These are phyloP conservation scores for Penicillium manginii DNA, from an alignment of 495 filamentous ascomycete genomes.

Conservation along the genomic window DNA sequence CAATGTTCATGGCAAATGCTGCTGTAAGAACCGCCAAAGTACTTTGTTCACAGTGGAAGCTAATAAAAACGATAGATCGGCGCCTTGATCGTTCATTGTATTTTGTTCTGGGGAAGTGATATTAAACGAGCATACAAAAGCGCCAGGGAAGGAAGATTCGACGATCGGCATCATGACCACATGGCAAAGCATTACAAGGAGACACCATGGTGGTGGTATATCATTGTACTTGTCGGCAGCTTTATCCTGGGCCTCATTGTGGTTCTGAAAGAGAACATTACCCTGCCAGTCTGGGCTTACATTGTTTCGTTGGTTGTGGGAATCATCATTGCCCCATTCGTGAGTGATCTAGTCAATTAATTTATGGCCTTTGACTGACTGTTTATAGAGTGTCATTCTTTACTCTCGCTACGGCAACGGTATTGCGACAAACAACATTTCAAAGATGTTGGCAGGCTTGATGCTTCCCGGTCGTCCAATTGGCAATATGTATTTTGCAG, in stretches of 20 bases:
- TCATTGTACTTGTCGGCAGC: constrained; percentile 43
- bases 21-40: constrained; percentile 23
- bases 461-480: constrained; percentile 49
- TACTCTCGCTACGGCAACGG: constrained; percentile 41
- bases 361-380: neutral
- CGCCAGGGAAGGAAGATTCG: constrained; percentile 27
- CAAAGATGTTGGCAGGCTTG: constrained; percentile 42
- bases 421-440: constrained; percentile 44
- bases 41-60: neutral
- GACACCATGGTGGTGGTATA: constrained; percentile 60
- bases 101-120: constrained; percentile 44
- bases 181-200: constrained; percentile 54
- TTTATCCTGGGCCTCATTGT: constrained; percentile 54
- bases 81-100: constrained; percentile 36
- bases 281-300: constrained; percentile 60
- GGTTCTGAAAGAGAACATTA: constrained; percentile 50
- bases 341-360: constrained; percentile 13
- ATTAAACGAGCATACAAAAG: constrained; percentile 32
- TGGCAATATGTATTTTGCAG: constrained; percentile 49
- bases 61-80: constrained; percentile 32
- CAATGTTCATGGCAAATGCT: constrained; percentile 38
- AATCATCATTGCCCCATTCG: constrained; percentile 37
- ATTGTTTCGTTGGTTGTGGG: constrained; percentile 46
- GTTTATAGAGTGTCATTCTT: constrained; percentile 32
- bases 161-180: constrained; percentile 52